Percentiles rank a stretch among this genome's conserved stretches.
phyloP scores from a whole-genome alignment of 2,329 filamentous ascomycete genomes.

The Fusarium brachygibbosum region DNA sequence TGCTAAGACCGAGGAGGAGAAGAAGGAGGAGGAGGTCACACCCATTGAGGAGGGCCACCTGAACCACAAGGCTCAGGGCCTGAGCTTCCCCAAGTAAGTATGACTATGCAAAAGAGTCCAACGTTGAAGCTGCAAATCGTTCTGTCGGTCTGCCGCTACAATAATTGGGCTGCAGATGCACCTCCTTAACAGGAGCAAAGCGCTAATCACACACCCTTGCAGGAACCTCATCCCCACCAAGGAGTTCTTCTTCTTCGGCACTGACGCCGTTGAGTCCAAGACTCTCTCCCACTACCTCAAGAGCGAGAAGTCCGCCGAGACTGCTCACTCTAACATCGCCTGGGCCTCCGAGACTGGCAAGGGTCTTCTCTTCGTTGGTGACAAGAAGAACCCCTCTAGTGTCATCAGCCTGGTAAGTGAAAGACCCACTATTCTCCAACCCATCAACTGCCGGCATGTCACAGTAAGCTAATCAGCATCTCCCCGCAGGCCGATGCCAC shows the following conservation, averaged over 20 bases:
- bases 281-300: constrained; percentile 83
- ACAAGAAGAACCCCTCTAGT: constrained; percentile 84
- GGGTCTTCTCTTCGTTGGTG: constrained; percentile 91
- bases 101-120: background rate
- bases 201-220: constrained; percentile 42
- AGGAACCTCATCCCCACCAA: constrained; percentile 93
- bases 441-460: constrained; percentile 39
- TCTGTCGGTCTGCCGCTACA: background rate
- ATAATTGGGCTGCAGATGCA: background rate
- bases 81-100: constrained; percentile 86
- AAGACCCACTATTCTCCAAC: constrained; percentile 34
- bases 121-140: background rate
- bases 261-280: constrained; percentile 79
- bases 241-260: constrained; percentile 91
- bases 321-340: constrained; percentile 83
- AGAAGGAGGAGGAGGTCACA: constrained; percentile 71
- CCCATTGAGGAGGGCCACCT: constrained; percentile 86
- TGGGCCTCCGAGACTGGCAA: constrained; percentile 96
- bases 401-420: constrained; percentile 85
- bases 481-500: constrained; percentile 67
- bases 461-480: constrained; percentile 23
- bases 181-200: background rate
- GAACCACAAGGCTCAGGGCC: constrained; percentile 89
- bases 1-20: constrained; percentile 58
- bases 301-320: constrained; percentile 83